Base-by-base conservation (phyloP, 2,329 filamentous ascomycete genomes). In the Aspergillus spinulosporus region DNA sequence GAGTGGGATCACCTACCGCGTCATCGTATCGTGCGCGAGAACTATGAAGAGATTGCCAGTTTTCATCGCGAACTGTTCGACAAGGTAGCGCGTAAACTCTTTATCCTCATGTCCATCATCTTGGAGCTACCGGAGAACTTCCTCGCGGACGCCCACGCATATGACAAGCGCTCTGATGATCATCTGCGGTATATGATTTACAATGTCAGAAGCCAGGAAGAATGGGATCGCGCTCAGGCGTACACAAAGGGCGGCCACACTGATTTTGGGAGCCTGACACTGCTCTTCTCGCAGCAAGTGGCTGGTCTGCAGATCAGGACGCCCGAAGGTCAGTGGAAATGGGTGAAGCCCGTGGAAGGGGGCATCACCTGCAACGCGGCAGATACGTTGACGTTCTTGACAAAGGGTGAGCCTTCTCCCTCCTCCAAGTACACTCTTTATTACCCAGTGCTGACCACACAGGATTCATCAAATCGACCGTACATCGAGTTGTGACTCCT, bases 121-220 rank as follows among this genome's bases (percentile, higher is more conserved):
- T 75, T 88, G 0, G 79, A 87, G 63, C 71, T 88, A 0, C 82
- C 83, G 0, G 79, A 84, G 49, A 82, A 86, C 11, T 76, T 79
- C 55, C 73, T 87, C 29, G 74, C 81, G 59, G 72, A 79, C 26
- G 73, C 81, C 1, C 85, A 87, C 67, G 74, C 72, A 2, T 87
- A 85, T 68, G 78, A 84, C 1, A 76, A 78, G 29, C 77, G 80
- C 36, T 78, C 79, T 6, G 82, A 86, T 60, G 82, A 83, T 32
- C 83, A 86, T 55, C 74, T 86, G 34, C 77, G 85, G 2, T 86
- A 85, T 66, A 85, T 86, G 82, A 77, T 80, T 47, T 85, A 85
- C 59, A 74, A 76, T 21, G 76, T 77, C 1, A 79, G 82, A 32
- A 77, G 74, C 0, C 68, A 74, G 0, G 78, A 82, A 34, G 77